Evolutionary conservation across 257 asterid species (phyloP).

Genomic region (Handroanthus guayacan): DNA sequence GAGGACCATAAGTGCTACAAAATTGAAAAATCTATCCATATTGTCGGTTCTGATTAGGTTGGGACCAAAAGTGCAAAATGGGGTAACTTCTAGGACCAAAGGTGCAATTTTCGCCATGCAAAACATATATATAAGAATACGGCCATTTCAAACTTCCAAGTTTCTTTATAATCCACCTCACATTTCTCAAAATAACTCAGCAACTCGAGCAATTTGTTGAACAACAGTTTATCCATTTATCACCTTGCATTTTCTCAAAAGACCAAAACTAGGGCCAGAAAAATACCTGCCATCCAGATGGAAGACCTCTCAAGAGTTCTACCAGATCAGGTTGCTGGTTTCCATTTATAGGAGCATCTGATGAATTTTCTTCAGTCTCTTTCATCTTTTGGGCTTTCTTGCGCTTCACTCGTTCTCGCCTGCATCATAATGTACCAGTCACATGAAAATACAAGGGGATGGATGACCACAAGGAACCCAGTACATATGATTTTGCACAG

Average conservation of each 20-base stretch:
- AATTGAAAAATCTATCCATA: too few relatives aligned
- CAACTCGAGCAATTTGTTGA: background rate
- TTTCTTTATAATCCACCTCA: background rate
- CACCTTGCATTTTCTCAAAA: slow-evolving; percentile 6
- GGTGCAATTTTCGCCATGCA: too few relatives aligned
- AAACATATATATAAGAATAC: too few relatives aligned
- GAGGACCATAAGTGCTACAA: too few relatives aligned
- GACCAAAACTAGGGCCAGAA: slow-evolving; percentile 9
- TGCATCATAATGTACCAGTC: slow-evolving; percentile 45
- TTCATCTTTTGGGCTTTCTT: slow-evolving; percentile 68
- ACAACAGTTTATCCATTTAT: slow-evolving; percentile 12
- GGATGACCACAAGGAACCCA: background rate
- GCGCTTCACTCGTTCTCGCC: slow-evolving; percentile 98
- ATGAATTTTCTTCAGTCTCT: slow-evolving; percentile 48
- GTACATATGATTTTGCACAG: background rate
- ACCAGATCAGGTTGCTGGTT: slow-evolving; percentile 62
- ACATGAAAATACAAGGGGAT: slow-evolving; percentile 14
- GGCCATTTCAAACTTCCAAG: too few relatives aligned
- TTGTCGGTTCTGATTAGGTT: too few relatives aligned
- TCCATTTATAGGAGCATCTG: slow-evolving; percentile 50
- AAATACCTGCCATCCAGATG: slow-evolving; percentile 92
- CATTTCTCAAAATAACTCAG: background rate
- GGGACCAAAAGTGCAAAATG: too few relatives aligned
- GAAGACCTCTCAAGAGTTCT: slow-evolving; percentile 77
- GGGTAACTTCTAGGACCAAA: too few relatives aligned